Conservation (phyloP, 768 basidiomycete genomes). For the Russula dissimulans region DNA sequence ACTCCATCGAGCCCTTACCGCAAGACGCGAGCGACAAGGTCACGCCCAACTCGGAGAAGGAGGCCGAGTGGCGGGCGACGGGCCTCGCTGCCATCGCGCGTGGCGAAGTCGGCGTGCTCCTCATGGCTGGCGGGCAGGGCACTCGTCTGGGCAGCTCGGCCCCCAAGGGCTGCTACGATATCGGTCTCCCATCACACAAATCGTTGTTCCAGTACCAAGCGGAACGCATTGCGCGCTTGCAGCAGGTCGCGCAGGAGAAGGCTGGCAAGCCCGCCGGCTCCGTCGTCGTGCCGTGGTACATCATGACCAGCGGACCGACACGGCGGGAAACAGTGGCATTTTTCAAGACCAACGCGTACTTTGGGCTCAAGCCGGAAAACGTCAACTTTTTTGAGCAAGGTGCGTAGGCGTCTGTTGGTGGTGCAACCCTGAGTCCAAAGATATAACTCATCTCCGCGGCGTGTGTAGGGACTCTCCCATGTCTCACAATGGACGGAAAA, state of each 20-base stretch:
- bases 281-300: slow-evolving; percentile 88
- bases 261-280: slow-evolving; percentile 43
- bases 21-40: slow-evolving; percentile 61
- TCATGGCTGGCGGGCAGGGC: slow-evolving; percentile 98
- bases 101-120: slow-evolving; percentile 85
- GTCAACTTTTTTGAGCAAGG: slow-evolving; percentile 97
- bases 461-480: slow-evolving; percentile 79
- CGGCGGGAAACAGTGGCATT: slow-evolving; percentile 76
- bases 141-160: slow-evolving; percentile 85
- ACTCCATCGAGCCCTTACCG: slow-evolving; percentile 72
- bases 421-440: neutral
- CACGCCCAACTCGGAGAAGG: slow-evolving; percentile 43
- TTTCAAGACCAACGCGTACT: slow-evolving; percentile 68
- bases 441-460: neutral
- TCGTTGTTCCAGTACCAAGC: slow-evolving; percentile 95
- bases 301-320: slow-evolving; percentile 98
- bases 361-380: slow-evolving; percentile 71
- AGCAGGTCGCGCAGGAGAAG: slow-evolving; percentile 59
- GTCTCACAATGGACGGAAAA: slow-evolving; percentile 89
- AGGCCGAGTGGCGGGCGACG: slow-evolving; percentile 60
- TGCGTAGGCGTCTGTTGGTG: slow-evolving; percentile 26
- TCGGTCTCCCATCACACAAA: slow-evolving; percentile 87
- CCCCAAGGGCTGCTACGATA: slow-evolving; percentile 98
- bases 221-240: slow-evolving; percentile 84
- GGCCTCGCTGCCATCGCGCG: slow-evolving; percentile 76